phyloP scores from a whole-genome alignment of 2,329 filamentous ascomycete species.

The Talaromyces sp. region DNA sequence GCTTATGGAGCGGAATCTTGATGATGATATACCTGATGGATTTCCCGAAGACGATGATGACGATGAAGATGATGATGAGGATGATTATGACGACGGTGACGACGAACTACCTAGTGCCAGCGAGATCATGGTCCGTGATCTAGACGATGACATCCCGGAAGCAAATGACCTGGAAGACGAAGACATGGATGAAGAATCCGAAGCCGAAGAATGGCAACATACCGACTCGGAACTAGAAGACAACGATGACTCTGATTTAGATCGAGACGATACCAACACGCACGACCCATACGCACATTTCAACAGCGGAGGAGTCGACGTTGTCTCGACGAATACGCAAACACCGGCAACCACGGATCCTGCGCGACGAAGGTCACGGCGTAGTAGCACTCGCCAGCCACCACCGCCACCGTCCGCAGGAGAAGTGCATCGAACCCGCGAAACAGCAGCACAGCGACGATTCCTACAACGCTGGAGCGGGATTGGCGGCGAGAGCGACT shows the following conservation, averaged over 20 bases:
- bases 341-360: slow-evolving; percentile 27
- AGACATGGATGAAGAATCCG: slow-evolving; percentile 36
- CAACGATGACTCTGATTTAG: slow-evolving; percentile 42
- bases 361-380: neutral
- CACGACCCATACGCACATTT: slow-evolving; percentile 25
- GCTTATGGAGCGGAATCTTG: slow-evolving; percentile 57
- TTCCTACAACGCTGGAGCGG: slow-evolving; percentile 39
- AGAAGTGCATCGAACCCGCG: slow-evolving; percentile 21
- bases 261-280: slow-evolving; percentile 33
- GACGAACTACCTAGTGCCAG: slow-evolving; percentile 51
- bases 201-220: slow-evolving; percentile 65
- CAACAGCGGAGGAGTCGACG: slow-evolving; percentile 17
- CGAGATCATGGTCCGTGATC: slow-evolving; percentile 59
- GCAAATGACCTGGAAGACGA: slow-evolving; percentile 42
- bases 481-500: slow-evolving; percentile 18
- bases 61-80: slow-evolving; percentile 38
- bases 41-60: slow-evolving; percentile 42
- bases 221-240: slow-evolving; percentile 68
- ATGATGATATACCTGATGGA: slow-evolving; percentile 68
- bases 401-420: slow-evolving; percentile 22
- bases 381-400: slow-evolving; percentile 17
- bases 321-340: slow-evolving; percentile 21
- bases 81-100: slow-evolving; percentile 40
- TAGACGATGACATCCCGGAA: slow-evolving; percentile 67
- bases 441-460: slow-evolving; percentile 37